Conservation (phyloP, 176 grass and related monocot genomes). For the Olyra latifolia region DNA sequence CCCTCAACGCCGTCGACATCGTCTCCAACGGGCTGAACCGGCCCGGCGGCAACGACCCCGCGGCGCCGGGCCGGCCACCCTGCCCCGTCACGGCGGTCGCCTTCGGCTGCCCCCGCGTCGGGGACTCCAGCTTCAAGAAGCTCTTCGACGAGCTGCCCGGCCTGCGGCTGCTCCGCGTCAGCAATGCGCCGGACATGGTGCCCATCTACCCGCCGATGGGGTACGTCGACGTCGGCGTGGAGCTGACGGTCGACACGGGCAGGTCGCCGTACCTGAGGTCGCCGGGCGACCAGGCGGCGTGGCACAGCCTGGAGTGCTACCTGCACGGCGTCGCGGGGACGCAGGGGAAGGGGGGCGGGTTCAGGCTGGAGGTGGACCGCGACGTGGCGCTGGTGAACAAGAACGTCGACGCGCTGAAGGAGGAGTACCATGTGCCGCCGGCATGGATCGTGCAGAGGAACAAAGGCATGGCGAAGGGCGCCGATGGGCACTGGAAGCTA, state of each 20-base stretch:
- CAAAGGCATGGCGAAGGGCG: slow-evolving; percentile 39
- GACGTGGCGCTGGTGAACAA: slow-evolving; percentile 63
- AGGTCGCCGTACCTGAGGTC: slow-evolving; percentile 50
- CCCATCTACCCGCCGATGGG: slow-evolving; percentile 39
- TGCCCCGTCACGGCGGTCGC: slow-evolving; percentile 38
- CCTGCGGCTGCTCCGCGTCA: slow-evolving; percentile 42
- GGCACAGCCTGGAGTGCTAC: slow-evolving; percentile 63
- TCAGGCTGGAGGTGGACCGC: slow-evolving; percentile 47
- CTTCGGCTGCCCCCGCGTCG: slow-evolving; percentile 55
- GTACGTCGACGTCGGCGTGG: slow-evolving; percentile 46
- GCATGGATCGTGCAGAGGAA: slow-evolving; percentile 45
- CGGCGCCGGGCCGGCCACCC: neutral
- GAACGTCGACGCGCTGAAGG: slow-evolving; percentile 44
- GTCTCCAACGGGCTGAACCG: slow-evolving; percentile 37
- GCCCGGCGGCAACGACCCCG: neutral
- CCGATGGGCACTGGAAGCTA: slow-evolving; percentile 47
- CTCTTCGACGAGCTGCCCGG: slow-evolving; percentile 18
- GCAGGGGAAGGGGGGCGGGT: slow-evolving; percentile 26
- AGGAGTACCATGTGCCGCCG: slow-evolving; percentile 41
- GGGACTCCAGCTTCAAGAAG: slow-evolving; percentile 45
- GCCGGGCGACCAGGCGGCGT: slow-evolving; percentile 24
- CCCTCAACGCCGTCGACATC: slow-evolving; percentile 55
- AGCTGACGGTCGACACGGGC: slow-evolving; percentile 29
- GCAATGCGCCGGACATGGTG: slow-evolving; percentile 44
- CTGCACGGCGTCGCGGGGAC: slow-evolving; percentile 46